A percentile compares a stretch with the other conserved stretches of the same genome.
These are phyloP conservation scores for Raddia guianensis DNA, from an alignment of 176 grass and related monocot genomes.

Conservation along the genomic window DNA sequence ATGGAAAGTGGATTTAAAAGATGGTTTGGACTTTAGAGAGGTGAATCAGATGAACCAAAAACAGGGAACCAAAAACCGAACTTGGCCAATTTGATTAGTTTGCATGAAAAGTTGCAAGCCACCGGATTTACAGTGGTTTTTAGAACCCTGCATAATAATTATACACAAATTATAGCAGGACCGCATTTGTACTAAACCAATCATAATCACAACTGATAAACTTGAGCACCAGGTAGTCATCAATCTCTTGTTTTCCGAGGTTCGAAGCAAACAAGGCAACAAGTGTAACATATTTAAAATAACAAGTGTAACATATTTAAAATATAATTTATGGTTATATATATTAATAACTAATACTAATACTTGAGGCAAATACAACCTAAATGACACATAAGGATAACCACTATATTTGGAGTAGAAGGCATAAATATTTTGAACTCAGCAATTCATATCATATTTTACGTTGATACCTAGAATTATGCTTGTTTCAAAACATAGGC, in stretches of 20 bases:
- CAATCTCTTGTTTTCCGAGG: conserved; percentile 13
- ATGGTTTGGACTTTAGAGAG: not conserved
- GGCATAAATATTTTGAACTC: not conserved
- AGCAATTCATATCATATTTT: not conserved
- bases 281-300: conserved; percentile 12
- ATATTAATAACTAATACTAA: conserved; percentile 14
- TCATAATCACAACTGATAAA: not conserved
- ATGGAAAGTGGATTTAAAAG: not conserved
- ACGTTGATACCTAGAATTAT: not conserved
- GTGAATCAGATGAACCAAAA: not conserved
- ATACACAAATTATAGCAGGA: not conserved
- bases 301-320: conserved; percentile 4
- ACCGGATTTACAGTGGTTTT: not conserved
- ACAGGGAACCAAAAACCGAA: not conserved
- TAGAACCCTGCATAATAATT: not conserved
- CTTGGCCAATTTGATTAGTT: not conserved
- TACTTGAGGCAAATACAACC: not conserved
- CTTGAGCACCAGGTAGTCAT: not conserved
- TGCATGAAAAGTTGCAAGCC: not conserved
- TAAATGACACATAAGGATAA: not conserved
- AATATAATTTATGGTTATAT: conserved; percentile 5
- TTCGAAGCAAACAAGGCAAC: not conserved
- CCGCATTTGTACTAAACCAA: conserved; percentile 14
- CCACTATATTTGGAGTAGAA: conserved; percentile 16
- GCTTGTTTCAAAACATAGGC: conserved; percentile 43